Conservation (phyloP, 441 rosid species). For the Gossypium trilobum region DNA sequence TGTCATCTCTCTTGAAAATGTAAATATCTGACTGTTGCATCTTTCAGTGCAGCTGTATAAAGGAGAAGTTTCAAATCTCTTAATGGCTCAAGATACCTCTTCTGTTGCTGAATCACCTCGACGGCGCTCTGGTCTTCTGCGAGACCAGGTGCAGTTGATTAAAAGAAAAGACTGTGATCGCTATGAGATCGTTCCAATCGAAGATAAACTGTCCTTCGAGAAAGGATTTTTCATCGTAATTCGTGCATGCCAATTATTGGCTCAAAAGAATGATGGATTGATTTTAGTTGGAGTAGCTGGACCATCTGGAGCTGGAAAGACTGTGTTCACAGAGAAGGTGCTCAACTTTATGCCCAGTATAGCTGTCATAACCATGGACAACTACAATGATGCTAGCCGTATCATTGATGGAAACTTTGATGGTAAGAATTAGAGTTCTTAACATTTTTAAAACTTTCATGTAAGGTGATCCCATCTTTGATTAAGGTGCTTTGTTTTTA, state of each 20-base stretch:
- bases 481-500: background rate
- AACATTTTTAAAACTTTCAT: background rate
- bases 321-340: slow-evolving; percentile 83
- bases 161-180: slow-evolving; percentile 65
- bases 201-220: slow-evolving; percentile 70
- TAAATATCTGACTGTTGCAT: background rate
- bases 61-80: background rate
- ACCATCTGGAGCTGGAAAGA: slow-evolving; percentile 97
- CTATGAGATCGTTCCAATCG: slow-evolving; percentile 70
- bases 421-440: slow-evolving; percentile 42
- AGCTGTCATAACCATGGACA: slow-evolving; percentile 84
- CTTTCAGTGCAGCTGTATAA: background rate
- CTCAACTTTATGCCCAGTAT: slow-evolving; percentile 85
- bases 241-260: slow-evolving; percentile 80
- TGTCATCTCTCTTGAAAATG: background rate
- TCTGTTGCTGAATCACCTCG: slow-evolving; percentile 51
- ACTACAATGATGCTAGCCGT: slow-evolving; percentile 79
- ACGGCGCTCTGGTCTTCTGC: slow-evolving; percentile 60
- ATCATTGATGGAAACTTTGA: slow-evolving; percentile 92
- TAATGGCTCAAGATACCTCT: slow-evolving; percentile 48
- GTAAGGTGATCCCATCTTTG: background rate
- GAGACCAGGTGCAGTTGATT: slow-evolving; percentile 75
- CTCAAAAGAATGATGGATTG: slow-evolving; percentile 83
- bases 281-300: slow-evolving; percentile 90
- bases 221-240: slow-evolving; percentile 93